phyloP scores from a whole-genome alignment of 2,329 filamentous ascomycete genomes.

The Dactylellina sp. region DNA sequence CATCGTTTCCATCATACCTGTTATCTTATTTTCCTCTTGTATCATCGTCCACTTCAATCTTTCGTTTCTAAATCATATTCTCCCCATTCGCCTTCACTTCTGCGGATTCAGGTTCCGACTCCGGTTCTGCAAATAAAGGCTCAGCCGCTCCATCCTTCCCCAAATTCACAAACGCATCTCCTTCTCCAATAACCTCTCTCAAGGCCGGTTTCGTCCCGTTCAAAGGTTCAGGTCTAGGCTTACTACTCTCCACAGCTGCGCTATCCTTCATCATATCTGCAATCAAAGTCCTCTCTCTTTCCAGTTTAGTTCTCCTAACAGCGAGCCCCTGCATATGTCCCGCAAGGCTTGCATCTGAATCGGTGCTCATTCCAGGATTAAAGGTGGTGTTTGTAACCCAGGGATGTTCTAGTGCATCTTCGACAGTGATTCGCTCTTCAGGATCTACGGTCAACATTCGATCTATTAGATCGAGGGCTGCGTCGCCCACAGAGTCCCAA shows the following conservation, averaged over 20 bases:
- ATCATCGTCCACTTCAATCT: not conserved
- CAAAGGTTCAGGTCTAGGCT: conserved; percentile 37
- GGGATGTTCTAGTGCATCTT: conserved; percentile 89
- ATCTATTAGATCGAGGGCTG: conserved; percentile 92
- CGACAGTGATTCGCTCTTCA: conserved; percentile 83
- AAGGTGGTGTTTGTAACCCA: conserved; percentile 78
- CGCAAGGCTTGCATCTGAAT: conserved; percentile 75
- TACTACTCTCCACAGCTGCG: conserved; percentile 8
- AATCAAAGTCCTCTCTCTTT: conserved; percentile 85
- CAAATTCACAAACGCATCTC: conserved; percentile 54
- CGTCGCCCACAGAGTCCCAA: conserved; percentile 88
- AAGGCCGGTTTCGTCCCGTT: conserved; percentile 54
- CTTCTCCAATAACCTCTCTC: conserved; percentile 35
- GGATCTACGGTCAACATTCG: conserved; percentile 91
- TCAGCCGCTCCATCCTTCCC: conserved; percentile 52
- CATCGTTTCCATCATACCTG: conserved; percentile 22
- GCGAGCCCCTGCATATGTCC: conserved; percentile 85
- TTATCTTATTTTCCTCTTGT: conserved; percentile 5
- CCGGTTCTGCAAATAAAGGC: conserved; percentile 48
- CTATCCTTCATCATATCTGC: conserved; percentile 57
- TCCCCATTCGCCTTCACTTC: conserved; percentile 19
- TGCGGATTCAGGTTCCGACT: conserved; percentile 6
- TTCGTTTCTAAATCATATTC: conserved; percentile 1
- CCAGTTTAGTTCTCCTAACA: conserved; percentile 77
- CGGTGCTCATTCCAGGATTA: conserved; percentile 84